A percentile compares a stretch with the other conserved stretches of the same genome.
Conservation (phyloP, 352 stramenopile species). For the Saprolegnia diclina region DNA sequence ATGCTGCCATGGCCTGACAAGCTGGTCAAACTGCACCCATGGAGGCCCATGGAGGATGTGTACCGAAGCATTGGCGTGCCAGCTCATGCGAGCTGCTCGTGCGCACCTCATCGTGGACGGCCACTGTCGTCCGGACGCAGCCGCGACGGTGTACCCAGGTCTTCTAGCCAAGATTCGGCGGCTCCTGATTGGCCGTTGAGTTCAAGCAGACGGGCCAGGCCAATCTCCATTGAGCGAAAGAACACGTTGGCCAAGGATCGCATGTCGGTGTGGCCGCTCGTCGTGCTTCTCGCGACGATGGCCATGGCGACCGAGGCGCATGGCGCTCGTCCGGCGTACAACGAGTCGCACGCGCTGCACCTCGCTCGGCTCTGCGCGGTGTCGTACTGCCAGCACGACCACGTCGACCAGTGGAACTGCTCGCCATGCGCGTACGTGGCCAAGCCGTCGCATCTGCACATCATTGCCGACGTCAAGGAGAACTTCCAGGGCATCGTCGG, state of each 20-base stretch:
- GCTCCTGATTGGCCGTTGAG: too few species aligned
- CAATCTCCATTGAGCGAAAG: not conserved
- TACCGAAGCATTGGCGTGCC: too few species aligned
- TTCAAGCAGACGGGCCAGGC: too few species aligned
- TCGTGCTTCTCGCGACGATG: not conserved
- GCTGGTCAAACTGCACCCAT: too few species aligned
- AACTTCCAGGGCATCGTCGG: constrained; percentile 77
- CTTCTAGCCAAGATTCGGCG: too few species aligned
- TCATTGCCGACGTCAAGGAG: constrained; percentile 64
- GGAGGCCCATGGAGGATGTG: too few species aligned
- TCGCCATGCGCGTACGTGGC: constrained; percentile 56
- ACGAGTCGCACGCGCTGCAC: constrained; percentile 60
- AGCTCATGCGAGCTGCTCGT: too few species aligned
- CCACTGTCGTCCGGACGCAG: too few species aligned
- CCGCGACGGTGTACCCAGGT: too few species aligned
- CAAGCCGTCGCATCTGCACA: constrained; percentile 39
- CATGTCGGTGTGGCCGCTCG: not conserved
- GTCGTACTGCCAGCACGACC: constrained; percentile 58
- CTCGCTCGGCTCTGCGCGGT: constrained; percentile 70
- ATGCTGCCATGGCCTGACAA: too few species aligned
- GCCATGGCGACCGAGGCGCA: not conserved
- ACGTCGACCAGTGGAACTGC: constrained; percentile 74
- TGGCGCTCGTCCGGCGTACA: constrained; percentile 35
- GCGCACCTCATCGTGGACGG: too few species aligned
- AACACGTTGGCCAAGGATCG: not conserved